phyloP scores from a whole-genome alignment of 1,284 basidiomycete genomes.

The Melampsora americana region DNA sequence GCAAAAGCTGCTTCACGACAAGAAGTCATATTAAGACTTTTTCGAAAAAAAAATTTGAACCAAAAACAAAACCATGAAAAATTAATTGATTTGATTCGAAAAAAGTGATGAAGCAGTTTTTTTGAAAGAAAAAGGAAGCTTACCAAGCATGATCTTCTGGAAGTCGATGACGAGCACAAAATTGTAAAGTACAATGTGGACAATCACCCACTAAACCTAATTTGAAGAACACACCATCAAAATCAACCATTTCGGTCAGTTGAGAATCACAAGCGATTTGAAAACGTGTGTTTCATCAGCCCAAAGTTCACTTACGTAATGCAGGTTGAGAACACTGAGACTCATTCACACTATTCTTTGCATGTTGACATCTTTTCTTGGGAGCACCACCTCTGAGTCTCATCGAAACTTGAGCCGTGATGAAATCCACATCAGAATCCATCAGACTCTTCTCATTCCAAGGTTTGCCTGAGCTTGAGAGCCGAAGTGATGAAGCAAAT shows the following conservation, averaged over 20 bases:
- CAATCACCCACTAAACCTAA: slow-evolving; percentile 55
- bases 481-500: slow-evolving; percentile 18
- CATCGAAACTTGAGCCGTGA: slow-evolving; percentile 32
- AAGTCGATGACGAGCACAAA: slow-evolving; percentile 56
- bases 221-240: not conserved
- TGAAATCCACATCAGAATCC: too few relatives aligned
- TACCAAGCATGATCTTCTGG: slow-evolving; percentile 57
- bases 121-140: slow-evolving; percentile 48
- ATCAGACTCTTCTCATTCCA: too few relatives aligned
- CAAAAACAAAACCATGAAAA: not conserved
- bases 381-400: slow-evolving; percentile 27
- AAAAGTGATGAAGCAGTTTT: not conserved
- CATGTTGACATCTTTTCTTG: slow-evolving; percentile 38
- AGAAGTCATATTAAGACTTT: slow-evolving; percentile 55
- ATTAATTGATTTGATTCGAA: not conserved
- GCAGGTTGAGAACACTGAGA: slow-evolving; percentile 33
- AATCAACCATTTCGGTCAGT: not conserved
- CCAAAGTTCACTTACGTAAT: slow-evolving; percentile 13
- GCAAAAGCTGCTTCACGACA: slow-evolving; percentile 57
- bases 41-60: not conserved
- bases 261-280: not conserved
- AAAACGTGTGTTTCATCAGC: too few relatives aligned
- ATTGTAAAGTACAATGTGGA: slow-evolving; percentile 56
- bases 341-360: slow-evolving; percentile 23
- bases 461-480: slow-evolving; percentile 16